phyloP scores from a whole-genome alignment of 108 stramenopile genomes.

The Mediolabrus comicus region DNA sequence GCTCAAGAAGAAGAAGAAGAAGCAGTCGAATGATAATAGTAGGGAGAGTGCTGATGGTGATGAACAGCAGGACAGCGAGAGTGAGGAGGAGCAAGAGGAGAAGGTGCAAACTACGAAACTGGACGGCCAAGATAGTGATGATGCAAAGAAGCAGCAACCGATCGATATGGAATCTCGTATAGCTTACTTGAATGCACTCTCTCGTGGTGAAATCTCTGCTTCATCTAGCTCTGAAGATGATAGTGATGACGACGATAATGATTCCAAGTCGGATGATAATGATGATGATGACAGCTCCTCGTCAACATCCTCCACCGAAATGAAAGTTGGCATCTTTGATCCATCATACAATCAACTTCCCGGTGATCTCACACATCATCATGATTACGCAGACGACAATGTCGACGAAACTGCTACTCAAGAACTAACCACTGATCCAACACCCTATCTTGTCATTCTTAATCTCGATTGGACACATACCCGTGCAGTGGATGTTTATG shows the following conservation, averaged over 20 bases:
- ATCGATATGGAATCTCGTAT: slow-evolving; percentile 74
- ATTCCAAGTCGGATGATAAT: slow-evolving; percentile 45
- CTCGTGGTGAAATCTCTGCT: slow-evolving; percentile 84
- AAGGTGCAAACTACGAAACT: too few species aligned
- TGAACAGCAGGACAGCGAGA: slow-evolving; percentile 3
- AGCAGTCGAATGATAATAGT: slow-evolving; percentile 23
- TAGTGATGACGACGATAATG: slow-evolving; percentile 40
- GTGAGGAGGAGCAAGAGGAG: neutral
- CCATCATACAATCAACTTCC: slow-evolving; percentile 46
- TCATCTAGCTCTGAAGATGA: slow-evolving; percentile 49
- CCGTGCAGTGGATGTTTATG: slow-evolving; percentile 87
- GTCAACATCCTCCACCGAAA: slow-evolving; percentile 46
- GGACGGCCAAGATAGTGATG: slow-evolving; percentile 7
- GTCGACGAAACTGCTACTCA: slow-evolving; percentile 44
- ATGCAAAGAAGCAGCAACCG: slow-evolving; percentile 4
- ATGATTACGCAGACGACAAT: too few species aligned
- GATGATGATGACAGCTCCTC: slow-evolving; percentile 38
- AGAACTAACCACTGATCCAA: slow-evolving; percentile 55
- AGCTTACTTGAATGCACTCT: slow-evolving; percentile 90
- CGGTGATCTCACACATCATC: too few species aligned
- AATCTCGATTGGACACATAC: slow-evolving; percentile 93
- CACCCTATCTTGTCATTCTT: slow-evolving; percentile 75
- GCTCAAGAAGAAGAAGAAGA: slow-evolving; percentile 42
- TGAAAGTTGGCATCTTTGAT: slow-evolving; percentile 74
- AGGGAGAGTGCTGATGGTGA: slow-evolving; percentile 12